A percentile compares a stretch with the other conserved stretches of the same genome.
Conservation (phyloP, 2,329 filamentous ascomycete species). For the Stagonosporopsis vannaccii region DNA sequence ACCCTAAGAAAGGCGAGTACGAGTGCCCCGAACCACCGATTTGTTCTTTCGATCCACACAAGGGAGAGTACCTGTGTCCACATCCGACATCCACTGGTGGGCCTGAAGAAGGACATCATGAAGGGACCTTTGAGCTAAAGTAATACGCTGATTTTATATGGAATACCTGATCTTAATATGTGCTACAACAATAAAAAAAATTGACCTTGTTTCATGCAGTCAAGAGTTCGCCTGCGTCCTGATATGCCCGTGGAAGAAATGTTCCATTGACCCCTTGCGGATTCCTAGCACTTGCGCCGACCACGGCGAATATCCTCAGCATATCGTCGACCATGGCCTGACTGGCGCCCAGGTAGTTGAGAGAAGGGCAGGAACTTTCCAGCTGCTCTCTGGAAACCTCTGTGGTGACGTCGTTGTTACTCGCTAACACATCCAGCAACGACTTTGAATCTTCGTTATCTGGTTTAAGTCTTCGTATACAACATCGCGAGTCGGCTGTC, state of each 20-base stretch:
- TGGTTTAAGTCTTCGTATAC: background rate
- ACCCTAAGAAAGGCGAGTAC: constrained; percentile 1
- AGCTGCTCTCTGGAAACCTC: background rate
- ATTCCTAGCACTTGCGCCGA: background rate
- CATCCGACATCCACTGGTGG: background rate
- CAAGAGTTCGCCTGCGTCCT: background rate
- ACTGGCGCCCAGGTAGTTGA: background rate
- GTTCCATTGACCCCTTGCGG: background rate
- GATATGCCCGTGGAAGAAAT: background rate
- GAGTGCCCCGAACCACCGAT: background rate
- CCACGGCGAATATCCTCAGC: background rate
- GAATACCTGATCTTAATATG: background rate
- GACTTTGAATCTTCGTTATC: background rate
- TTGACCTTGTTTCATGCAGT: too few relatives aligned
- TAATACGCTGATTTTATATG: background rate
- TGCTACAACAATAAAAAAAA: too few relatives aligned
- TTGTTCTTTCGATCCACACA: constrained; percentile 6
- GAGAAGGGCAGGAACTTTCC: background rate
- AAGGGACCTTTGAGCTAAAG: background rate
- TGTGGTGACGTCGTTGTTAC: background rate
- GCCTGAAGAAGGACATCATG: background rate
- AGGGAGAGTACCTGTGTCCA: constrained; percentile 5
- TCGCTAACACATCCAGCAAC: background rate
- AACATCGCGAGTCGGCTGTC: background rate
- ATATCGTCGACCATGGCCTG: background rate